phyloP scores from a whole-genome alignment of 495 filamentous ascomycete species.

The Podospora comata region DNA sequence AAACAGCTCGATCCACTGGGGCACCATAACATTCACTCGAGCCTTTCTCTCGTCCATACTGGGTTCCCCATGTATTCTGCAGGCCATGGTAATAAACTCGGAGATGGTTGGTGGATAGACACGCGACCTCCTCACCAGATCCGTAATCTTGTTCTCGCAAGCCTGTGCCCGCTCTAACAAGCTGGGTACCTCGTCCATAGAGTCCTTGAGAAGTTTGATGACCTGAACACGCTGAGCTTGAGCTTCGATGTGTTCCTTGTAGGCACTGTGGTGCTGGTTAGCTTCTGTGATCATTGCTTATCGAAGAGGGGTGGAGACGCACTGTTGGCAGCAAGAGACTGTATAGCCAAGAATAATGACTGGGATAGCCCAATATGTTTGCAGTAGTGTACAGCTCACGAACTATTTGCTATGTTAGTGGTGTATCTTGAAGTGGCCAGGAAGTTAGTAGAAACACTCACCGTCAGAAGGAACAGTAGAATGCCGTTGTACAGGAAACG shows the following conservation, averaged over 20 bases:
- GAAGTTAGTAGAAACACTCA: neutral
- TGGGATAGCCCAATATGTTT: neutral
- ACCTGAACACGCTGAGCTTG: neutral
- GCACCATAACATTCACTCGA: neutral
- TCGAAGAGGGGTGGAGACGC: neutral
- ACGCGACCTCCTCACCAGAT: neutral
- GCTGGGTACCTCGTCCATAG: neutral
- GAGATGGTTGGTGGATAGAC: neutral
- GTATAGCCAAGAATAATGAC: neutral
- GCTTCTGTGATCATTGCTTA: neutral
- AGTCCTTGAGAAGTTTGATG: neutral
- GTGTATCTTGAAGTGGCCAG: neutral
- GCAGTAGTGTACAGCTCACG: neutral
- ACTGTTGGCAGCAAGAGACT: neutral
- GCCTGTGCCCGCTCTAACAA: neutral
- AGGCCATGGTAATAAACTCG: neutral
- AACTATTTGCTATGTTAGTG: neutral
- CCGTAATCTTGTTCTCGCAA: neutral
- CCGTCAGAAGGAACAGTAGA: neutral
- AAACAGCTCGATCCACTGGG: neutral
- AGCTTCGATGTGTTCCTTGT: neutral
- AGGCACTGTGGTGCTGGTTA: neutral
- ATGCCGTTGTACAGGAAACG: neutral
- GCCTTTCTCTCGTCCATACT: neutral
- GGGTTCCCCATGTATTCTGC: neutral